A percentile compares a stretch with the other conserved stretches of the same genome.
Evolutionary conservation across 202 grass and related monocot species (phyloP).

Genomic region (Zizania palustris): DNA sequence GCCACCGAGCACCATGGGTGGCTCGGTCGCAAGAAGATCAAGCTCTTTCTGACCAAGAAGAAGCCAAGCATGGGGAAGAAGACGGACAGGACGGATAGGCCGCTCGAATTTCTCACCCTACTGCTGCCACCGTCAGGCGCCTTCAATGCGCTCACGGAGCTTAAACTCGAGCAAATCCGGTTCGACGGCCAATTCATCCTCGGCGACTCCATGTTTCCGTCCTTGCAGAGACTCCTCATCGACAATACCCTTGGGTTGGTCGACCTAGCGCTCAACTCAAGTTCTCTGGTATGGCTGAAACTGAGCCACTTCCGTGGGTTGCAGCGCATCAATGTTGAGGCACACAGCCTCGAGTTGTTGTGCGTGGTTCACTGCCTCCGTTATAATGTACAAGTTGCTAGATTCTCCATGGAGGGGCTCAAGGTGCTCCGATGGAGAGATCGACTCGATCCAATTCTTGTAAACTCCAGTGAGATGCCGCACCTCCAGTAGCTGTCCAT

Average conservation of each 20-base stretch:
- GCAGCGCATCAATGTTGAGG: neutral
- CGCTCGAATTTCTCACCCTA: constrained; percentile 1
- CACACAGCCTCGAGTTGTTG: neutral
- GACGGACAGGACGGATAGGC: constrained; percentile 64
- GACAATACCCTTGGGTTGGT: neutral
- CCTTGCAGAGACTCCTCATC: neutral
- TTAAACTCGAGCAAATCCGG: neutral
- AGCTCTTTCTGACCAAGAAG: constrained; percentile 63
- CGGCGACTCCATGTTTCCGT: neutral
- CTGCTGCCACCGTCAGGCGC: neutral
- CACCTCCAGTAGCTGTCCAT: neutral
- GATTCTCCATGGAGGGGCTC: neutral
- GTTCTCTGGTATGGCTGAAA: neutral
- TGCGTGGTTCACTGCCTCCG: neutral
- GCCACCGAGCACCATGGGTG: constrained; percentile 93
- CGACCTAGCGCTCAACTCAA: neutral
- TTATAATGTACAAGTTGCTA: too few species aligned
- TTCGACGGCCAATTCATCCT: neutral
- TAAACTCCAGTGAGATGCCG: neutral
- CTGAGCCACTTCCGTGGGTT: neutral
- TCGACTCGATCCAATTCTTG: fast-evolving
- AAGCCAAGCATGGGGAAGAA: constrained; percentile 78
- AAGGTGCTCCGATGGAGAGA: neutral
- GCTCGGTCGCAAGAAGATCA: constrained; percentile 85
- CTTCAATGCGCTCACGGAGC: neutral